A percentile compares a stretch with the other conserved stretches of the same genome.
Evolutionary conservation across 1,139 yeast genomes (phyloP).

Genomic region (Tardiomyces depauwii): DNA sequence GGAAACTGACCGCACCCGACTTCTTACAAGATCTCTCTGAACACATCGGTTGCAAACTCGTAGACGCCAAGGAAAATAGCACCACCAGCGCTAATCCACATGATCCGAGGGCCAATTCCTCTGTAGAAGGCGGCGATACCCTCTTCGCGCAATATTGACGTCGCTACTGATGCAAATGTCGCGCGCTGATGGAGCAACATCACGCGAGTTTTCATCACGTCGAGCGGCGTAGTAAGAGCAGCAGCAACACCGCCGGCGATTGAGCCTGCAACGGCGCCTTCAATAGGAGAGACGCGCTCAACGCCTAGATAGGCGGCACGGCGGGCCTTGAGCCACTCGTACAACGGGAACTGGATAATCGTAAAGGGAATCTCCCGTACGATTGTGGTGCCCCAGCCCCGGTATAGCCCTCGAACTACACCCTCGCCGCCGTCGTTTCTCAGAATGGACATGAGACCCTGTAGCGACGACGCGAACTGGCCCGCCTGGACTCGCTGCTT

Average conservation of each 20-base stretch:
- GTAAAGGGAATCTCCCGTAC: conserved; percentile 96
- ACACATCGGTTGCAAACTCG: conserved; percentile 31
- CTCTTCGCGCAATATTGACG: conserved; percentile 45
- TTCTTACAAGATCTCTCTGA: background rate
- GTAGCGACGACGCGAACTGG: conserved; percentile 48
- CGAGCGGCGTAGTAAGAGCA: conserved; percentile 86
- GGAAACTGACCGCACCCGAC: too few relatives aligned
- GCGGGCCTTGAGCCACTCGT: conserved; percentile 64
- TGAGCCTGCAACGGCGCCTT: conserved; percentile 92
- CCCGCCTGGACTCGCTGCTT: conserved; percentile 88
- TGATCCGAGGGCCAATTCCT: conserved; percentile 89
- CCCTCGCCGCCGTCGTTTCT: conserved; percentile 66
- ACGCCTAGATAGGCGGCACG: conserved; percentile 23
- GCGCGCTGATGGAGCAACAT: conserved; percentile 58
- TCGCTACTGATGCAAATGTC: conserved; percentile 36
- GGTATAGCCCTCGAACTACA: conserved; percentile 59
- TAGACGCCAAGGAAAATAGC: conserved; percentile 93
- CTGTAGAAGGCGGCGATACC: conserved; percentile 58
- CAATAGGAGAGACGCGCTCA: conserved; percentile 42
- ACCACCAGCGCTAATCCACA: conserved; percentile 98
- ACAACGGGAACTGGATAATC: conserved; percentile 85
- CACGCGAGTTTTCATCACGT: conserved; percentile 81
- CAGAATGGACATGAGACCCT: conserved; percentile 52
- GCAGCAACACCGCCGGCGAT: conserved; percentile 94
- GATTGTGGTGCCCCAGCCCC: conserved; percentile 90